These are phyloP conservation scores for Dunaliella primolecta DNA, from an alignment of 139 green algal species.

Conservation along the genomic window DNA sequence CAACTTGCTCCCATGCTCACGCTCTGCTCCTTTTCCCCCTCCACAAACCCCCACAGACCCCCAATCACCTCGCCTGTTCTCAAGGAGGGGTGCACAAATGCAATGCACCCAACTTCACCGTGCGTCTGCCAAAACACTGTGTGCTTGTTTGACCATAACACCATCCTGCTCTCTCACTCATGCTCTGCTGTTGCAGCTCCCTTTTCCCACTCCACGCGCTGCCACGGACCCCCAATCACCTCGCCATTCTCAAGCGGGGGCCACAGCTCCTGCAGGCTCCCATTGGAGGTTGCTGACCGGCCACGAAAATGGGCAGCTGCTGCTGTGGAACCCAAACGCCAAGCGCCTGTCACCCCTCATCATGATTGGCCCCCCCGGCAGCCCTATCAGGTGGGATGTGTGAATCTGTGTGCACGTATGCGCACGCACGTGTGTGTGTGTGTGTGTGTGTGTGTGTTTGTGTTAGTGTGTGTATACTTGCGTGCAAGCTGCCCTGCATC, in stretches of 20 bases:
- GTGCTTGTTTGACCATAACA: background rate
- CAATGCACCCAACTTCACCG: too few relatives aligned
- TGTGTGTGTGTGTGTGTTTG: too few relatives aligned
- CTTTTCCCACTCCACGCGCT: background rate
- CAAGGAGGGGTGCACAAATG: too few relatives aligned
- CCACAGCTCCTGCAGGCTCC: background rate
- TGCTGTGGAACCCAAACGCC: conserved; percentile 40
- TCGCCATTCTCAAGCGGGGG: background rate
- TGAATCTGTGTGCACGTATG: background rate
- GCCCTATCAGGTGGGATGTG: too few relatives aligned
- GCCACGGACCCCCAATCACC: conserved; percentile 2
- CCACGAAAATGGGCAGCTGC: conserved; percentile 53
- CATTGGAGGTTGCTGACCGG: conserved; percentile 46
- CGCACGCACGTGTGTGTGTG: too few relatives aligned
- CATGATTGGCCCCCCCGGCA: conserved; percentile 30
- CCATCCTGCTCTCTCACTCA: background rate
- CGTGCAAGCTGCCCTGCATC: background rate
- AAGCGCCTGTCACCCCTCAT: conserved; percentile 29
- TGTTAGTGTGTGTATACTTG: too few relatives aligned
- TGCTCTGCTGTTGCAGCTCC: background rate
- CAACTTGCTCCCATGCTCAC: too few relatives aligned
- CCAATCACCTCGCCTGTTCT: too few relatives aligned
- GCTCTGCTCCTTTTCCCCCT: too few relatives aligned
- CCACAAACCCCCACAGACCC: too few relatives aligned
- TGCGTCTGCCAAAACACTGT: background rate